These are phyloP conservation scores for Rhizoclosmatium globosum DNA, from an alignment of 192 early-diverging fungal genomes.

Conservation along the genomic window DNA sequence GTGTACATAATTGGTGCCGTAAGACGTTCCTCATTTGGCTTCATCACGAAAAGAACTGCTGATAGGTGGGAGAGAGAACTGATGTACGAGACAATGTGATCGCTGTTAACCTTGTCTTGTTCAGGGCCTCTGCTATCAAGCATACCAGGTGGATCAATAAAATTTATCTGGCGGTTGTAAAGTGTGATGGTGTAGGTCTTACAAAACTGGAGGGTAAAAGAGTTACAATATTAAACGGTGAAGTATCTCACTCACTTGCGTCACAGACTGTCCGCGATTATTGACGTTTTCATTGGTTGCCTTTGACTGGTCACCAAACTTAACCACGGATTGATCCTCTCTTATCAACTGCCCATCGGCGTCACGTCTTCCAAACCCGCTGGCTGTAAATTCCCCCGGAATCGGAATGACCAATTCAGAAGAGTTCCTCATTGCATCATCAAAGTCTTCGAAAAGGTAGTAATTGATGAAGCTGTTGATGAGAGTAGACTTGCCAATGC, in stretches of 20 bases:
- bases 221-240: too few relatives aligned
- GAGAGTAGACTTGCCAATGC: slow-evolving; percentile 19
- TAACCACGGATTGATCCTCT: too few relatives aligned
- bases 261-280: too few relatives aligned
- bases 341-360: not conserved
- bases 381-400: slow-evolving; percentile 8
- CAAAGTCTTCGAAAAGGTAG: slow-evolving; percentile 1
- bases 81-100: slow-evolving; percentile 1
- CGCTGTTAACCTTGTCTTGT: not conserved
- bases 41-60: slow-evolving; percentile 16
- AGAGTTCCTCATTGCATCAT: slow-evolving; percentile 9
- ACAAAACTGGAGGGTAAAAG: too few relatives aligned
- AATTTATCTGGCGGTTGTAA: too few relatives aligned
- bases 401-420: not conserved
- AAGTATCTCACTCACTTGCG: too few relatives aligned
- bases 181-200: too few relatives aligned
- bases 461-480: slow-evolving; percentile 22
- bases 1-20: slow-evolving; percentile 3
- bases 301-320: too few relatives aligned
- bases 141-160: too few relatives aligned
- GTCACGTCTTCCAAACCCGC: not conserved
- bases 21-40: slow-evolving; percentile 15
- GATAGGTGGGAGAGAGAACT: not conserved
- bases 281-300: too few relatives aligned
- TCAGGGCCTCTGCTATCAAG: not conserved